A percentile compares a stretch with the other conserved stretches of the same genome.
phyloP scores from a whole-genome alignment of 805 yeast species.

The Yarrowia sp. region DNA sequence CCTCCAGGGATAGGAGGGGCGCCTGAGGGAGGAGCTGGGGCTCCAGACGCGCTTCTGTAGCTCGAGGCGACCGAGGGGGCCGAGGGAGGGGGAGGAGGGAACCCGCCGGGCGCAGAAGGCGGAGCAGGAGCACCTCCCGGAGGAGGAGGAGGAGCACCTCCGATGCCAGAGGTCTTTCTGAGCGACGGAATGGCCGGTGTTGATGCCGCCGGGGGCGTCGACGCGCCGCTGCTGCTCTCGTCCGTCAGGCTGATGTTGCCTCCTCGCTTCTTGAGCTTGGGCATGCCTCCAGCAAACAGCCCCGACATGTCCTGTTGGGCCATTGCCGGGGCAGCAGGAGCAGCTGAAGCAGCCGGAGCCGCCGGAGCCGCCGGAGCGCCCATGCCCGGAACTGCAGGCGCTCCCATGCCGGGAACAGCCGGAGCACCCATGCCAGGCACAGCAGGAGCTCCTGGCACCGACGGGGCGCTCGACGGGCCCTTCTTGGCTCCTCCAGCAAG shows the following conservation, averaged over 20 bases:
- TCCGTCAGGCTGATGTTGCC: conserved; percentile 37
- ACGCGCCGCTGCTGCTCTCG: conserved; percentile 7
- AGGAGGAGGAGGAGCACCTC: conserved; percentile 34
- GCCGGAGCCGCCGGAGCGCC: conserved; percentile 36
- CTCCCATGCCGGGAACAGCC: conserved; percentile 32
- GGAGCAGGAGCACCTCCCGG: conserved; percentile 32
- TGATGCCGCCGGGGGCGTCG: conserved; percentile 37
- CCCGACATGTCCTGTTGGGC: conserved; percentile 39
- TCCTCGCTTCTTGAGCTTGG: conserved; percentile 57
- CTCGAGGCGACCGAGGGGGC: conserved; percentile 30
- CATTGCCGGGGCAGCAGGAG: conserved; percentile 32
- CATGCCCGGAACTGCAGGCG: conserved; percentile 33
- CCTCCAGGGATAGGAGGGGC: conserved; percentile 31
- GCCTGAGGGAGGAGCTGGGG: conserved; percentile 28
- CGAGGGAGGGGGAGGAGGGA: conserved; percentile 37
- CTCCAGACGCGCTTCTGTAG: conserved; percentile 19
- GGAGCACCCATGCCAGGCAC: conserved; percentile 39
- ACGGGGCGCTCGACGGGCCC: conserved; percentile 32
- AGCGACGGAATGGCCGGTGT: conserved; percentile 31
- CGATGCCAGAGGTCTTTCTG: conserved; percentile 14
- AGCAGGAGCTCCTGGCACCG: conserved; percentile 34
- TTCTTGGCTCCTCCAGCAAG: conserved; percentile 29
- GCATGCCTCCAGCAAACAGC: conserved; percentile 76
- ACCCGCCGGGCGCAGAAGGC: conserved; percentile 15
- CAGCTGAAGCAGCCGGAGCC: conserved; percentile 34